Percentiles rank a stretch among this genome's conserved stretches.
Conservation (phyloP, 1,284 basidiomycete species). For the Apiotrichum domesticum region DNA sequence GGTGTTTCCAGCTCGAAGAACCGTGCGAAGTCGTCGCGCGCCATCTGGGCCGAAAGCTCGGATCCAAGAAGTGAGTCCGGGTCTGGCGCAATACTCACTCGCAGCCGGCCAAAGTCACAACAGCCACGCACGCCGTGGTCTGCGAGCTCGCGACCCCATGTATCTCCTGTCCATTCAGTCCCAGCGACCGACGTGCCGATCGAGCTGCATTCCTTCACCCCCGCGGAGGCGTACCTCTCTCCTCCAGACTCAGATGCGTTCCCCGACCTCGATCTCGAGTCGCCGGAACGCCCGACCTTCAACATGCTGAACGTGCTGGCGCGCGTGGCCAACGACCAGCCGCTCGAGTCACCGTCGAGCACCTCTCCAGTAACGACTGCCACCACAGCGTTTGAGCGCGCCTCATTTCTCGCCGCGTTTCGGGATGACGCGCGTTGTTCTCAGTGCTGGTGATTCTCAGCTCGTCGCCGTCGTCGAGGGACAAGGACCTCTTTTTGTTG, state of each 20-base stretch:
- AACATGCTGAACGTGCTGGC: conserved; percentile 23
- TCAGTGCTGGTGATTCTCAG: conserved; percentile 18
- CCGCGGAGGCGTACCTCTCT: too few species aligned
- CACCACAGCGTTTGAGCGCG: neutral
- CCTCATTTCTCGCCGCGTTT: conserved; percentile 1
- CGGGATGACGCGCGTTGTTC: neutral
- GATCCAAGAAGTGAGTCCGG: conserved; percentile 15
- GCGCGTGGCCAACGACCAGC: conserved; percentile 16
- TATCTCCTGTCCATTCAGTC: too few species aligned
- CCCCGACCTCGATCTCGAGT: too few species aligned
- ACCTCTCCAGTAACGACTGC: neutral
- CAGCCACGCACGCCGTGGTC: too few species aligned
- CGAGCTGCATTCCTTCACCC: too few species aligned
- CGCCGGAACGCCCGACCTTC: neutral
- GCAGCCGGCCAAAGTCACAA: neutral
- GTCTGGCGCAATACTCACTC: too few species aligned
- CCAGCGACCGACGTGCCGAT: too few species aligned
- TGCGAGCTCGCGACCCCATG: too few species aligned
- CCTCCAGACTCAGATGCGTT: too few species aligned
- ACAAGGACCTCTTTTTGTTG: conserved; percentile 16
- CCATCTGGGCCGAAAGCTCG: conserved; percentile 18
- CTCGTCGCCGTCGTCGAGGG: conserved; percentile 5
- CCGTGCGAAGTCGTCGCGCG: conserved; percentile 13
- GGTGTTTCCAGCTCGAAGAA: conserved; percentile 9
- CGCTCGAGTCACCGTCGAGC: neutral